Conservation (phyloP, 169 alveolate genomes). For the Plasmodium blacklocki region DNA sequence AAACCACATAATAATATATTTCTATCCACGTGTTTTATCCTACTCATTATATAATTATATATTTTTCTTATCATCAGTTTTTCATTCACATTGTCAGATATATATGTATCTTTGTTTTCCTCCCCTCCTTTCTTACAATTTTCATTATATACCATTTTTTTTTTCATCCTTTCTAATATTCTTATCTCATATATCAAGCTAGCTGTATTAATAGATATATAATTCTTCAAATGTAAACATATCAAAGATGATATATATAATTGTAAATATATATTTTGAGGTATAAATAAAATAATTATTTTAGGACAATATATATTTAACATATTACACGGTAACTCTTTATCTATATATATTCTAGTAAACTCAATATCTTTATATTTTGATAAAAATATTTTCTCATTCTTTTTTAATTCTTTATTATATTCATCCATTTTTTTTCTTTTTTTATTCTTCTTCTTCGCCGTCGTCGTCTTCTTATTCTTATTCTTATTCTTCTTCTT, state of each 20-base stretch:
- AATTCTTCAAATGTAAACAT: slow-evolving; percentile 46
- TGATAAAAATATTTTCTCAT: slow-evolving; percentile 1
- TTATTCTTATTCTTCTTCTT: background rate
- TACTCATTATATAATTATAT: slow-evolving; percentile 10
- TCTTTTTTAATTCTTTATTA: slow-evolving; percentile 14
- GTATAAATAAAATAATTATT: slow-evolving; percentile 52
- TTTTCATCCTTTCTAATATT: slow-evolving; percentile 38
- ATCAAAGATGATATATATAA: slow-evolving; percentile 34
- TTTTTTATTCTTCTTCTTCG: background rate
- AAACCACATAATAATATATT: slow-evolving; percentile 63
- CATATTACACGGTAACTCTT: slow-evolving; percentile 21
- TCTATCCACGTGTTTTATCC: slow-evolving; percentile 36
- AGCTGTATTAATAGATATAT: slow-evolving; percentile 24
- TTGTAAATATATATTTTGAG: slow-evolving; percentile 58
- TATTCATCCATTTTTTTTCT: background rate
- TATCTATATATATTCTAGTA: slow-evolving; percentile 35
- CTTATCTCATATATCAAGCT: slow-evolving; percentile 17
- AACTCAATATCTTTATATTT: slow-evolving; percentile 30
- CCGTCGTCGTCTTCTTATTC: background rate
- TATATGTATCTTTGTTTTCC: no score
- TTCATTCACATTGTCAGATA: background rate
- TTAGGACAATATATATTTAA: slow-evolving; percentile 33
- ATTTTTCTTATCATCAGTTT: background rate
- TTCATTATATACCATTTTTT: background rate
- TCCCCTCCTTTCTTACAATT: background rate